phyloP scores from a whole-genome alignment of 1,284 basidiomycete genomes.

The Anthracocystis setariae region DNA sequence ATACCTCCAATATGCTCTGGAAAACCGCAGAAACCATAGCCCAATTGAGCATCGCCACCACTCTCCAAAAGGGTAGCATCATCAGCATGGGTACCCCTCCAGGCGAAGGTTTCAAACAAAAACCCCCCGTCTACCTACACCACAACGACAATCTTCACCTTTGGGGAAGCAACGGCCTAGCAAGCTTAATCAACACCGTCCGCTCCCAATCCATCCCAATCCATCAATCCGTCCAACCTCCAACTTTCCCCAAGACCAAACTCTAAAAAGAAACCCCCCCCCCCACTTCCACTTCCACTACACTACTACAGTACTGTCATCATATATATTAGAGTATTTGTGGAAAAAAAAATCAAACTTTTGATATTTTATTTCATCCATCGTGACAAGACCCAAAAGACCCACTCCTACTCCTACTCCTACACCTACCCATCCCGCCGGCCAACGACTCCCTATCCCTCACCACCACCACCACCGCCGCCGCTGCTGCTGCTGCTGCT shows the following conservation, averaged over 20 bases:
- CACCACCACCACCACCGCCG: background rate
- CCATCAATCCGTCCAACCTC: constrained; percentile 15
- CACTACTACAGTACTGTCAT: too few relatives aligned
- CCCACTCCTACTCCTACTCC: constrained; percentile 86
- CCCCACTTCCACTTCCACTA: too few relatives aligned
- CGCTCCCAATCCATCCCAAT: constrained; percentile 5
- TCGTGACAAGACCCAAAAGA: constrained; percentile 65
- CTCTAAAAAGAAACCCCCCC: constrained; percentile 4
- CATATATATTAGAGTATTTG: too few relatives aligned
- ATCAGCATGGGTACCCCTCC: constrained; percentile 74
- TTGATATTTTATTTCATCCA: too few relatives aligned
- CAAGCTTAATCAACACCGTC: constrained; percentile 35
- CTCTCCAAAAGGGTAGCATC: constrained; percentile 81
- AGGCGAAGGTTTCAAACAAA: constrained; percentile 79
- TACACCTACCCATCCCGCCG: too few relatives aligned
- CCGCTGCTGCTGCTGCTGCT: background rate
- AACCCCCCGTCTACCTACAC: constrained; percentile 77
- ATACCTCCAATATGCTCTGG: constrained; percentile 70
- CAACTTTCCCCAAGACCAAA: constrained; percentile 20
- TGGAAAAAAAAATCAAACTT: background rate
- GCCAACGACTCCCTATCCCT: too few relatives aligned
- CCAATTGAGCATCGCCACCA: constrained; percentile 73
- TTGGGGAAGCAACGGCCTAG: constrained; percentile 30
- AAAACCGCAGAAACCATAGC: constrained; percentile 54
- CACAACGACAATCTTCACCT: constrained; percentile 76